These are phyloP conservation scores for Termitomyces sp. DNA, from an alignment of 768 basidiomycete species.

Conservation along the genomic window DNA sequence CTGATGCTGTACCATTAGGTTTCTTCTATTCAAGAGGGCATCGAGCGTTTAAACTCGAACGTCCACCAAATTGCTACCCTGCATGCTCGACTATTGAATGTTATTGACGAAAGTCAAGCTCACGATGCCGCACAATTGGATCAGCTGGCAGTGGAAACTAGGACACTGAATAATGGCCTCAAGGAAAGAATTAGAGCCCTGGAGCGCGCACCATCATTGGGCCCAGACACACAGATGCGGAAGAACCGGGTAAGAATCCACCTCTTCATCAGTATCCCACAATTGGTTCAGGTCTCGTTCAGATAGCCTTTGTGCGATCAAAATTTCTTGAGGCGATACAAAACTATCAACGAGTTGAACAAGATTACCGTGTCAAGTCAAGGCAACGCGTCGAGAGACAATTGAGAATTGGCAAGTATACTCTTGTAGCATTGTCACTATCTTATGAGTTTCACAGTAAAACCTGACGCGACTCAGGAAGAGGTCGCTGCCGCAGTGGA, in stretches of 20 bases:
- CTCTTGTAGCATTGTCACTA: not conserved
- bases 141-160: conserved; percentile 58
- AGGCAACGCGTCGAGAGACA: conserved; percentile 72
- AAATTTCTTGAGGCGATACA: conserved; percentile 79
- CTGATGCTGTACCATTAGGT: conserved; percentile 26
- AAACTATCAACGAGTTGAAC: conserved; percentile 75
- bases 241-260: conserved; percentile 33
- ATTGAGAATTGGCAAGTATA: conserved; percentile 66
- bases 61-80: conserved; percentile 36
- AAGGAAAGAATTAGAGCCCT: conserved; percentile 61
- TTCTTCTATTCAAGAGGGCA: conserved; percentile 38
- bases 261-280: not conserved
- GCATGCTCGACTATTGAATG: conserved; percentile 37
- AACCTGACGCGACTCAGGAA: conserved; percentile 81
- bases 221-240: conserved; percentile 36
- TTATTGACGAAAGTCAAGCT: conserved; percentile 30
- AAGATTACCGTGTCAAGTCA: conserved; percentile 62
- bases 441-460: conserved; percentile 46
- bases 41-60: conserved; percentile 37
- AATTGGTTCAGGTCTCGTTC: conserved; percentile 5
- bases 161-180: conserved; percentile 53
- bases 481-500: conserved; percentile 74
- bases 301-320: conserved; percentile 60
- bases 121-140: conserved; percentile 44
- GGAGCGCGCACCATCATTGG: conserved; percentile 30